Evolutionary conservation across 345 rosid species (phyloP).

Genomic region (Hypericum perforatum): DNA sequence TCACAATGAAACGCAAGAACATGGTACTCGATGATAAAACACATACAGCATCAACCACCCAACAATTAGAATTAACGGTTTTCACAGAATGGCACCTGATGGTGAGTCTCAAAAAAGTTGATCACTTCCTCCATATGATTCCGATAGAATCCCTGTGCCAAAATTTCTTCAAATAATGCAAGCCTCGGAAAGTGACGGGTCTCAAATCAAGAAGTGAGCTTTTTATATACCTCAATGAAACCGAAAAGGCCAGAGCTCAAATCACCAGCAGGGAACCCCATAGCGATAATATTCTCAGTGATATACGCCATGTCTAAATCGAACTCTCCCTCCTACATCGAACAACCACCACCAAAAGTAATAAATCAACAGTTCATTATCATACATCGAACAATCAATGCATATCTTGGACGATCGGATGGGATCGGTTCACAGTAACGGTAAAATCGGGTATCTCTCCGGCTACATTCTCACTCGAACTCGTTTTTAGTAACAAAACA

Average conservation of each 20-base stretch:
- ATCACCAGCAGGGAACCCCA: constrained; percentile 33
- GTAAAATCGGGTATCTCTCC: too few species aligned
- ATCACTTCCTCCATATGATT: constrained; percentile 32
- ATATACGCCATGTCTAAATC: constrained; percentile 38
- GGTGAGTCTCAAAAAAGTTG: constrained; percentile 22
- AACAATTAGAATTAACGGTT: too few species aligned
- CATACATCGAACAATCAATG: too few species aligned
- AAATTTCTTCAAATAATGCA: background rate
- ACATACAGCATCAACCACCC: too few species aligned
- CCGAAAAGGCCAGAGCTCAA: constrained; percentile 29
- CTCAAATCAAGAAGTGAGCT: background rate
- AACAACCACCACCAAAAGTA: background rate
- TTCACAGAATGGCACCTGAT: constrained; percentile 10
- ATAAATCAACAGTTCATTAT: too few species aligned
- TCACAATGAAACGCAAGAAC: too few species aligned
- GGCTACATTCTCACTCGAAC: too few species aligned
- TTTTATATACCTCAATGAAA: constrained; percentile 25
- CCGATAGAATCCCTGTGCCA: constrained; percentile 21
- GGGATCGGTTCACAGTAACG: too few species aligned
- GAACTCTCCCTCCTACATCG: constrained; percentile 19
- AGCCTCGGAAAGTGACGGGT: background rate
- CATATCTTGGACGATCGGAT: background rate
- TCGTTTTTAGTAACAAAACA: too few species aligned
- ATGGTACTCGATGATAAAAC: too few species aligned
- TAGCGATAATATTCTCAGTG: constrained; percentile 27